These are phyloP conservation scores for Scutellaria barbata DNA, from an alignment of 257 asterid species.

Conservation along the genomic window DNA sequence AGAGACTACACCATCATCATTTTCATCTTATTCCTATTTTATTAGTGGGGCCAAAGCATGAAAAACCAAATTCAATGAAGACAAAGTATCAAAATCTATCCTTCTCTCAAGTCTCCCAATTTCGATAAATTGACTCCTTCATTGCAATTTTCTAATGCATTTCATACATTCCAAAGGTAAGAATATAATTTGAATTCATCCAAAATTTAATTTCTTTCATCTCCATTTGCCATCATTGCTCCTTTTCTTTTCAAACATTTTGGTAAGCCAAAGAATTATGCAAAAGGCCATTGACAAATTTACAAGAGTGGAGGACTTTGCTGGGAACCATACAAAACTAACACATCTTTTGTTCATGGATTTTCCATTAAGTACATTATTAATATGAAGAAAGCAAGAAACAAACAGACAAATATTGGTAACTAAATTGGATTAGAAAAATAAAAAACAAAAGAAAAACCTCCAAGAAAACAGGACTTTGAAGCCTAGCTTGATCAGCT, in stretches of 20 bases:
- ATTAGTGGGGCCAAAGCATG: not conserved
- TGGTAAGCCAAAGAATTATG: not conserved
- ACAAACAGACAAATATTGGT: not conserved
- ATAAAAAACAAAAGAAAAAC: not conserved
- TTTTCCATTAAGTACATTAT: conserved; percentile 32
- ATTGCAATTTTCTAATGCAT: no score
- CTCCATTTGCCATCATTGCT: no score
- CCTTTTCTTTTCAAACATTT: not conserved
- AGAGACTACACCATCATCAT: no score
- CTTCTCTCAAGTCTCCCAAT: not conserved
- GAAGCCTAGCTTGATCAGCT: conserved; percentile 41
- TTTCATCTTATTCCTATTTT: not conserved
- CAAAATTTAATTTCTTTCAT: not conserved
- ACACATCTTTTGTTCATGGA: not conserved
- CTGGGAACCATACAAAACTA: not conserved
- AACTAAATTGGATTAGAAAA: no score
- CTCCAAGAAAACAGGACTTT: not conserved
- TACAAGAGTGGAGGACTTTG: not conserved
- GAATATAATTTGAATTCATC: no score
- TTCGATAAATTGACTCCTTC: not conserved
- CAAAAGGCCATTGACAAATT: conserved; percentile 21
- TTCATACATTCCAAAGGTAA: no score
- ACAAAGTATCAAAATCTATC: not conserved
- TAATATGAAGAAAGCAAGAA: conserved; percentile 9
- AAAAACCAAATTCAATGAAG: not conserved